Percentiles rank a stretch among this genome's conserved stretches.
Conservation (phyloP, 2,329 filamentous ascomycete genomes). For the Dactylellina sp. region DNA sequence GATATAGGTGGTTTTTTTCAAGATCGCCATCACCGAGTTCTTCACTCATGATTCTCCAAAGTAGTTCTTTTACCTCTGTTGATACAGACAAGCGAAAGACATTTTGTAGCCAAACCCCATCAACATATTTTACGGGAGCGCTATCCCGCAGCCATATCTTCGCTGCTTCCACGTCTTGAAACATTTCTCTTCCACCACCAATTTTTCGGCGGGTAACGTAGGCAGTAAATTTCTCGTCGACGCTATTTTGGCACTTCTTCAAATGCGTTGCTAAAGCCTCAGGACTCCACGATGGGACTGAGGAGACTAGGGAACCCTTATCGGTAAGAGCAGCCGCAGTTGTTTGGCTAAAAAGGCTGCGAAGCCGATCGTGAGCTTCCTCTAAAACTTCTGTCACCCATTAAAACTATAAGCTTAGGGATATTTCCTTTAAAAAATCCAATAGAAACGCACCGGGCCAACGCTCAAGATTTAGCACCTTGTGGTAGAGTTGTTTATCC, state of each 20-base stretch:
- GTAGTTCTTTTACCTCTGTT: no score
- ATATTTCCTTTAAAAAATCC: no score
- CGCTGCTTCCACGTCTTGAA: constrained; percentile 63
- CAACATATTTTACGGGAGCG: constrained; percentile 66
- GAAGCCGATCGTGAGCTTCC: no score
- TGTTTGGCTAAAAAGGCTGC: no score
- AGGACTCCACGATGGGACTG: constrained; percentile 61
- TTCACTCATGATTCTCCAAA: constrained; percentile 68
- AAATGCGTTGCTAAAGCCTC: constrained; percentile 61
- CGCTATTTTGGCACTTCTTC: constrained; percentile 61
- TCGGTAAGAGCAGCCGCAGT: no score
- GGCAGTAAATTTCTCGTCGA: constrained; percentile 61
- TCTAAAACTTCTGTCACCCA: no score
- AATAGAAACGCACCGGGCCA: no score
- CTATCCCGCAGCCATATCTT: constrained; percentile 61
- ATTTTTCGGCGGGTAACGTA: constrained; percentile 62
- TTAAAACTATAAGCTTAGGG: no score
- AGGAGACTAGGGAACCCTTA: constrained; percentile 59
- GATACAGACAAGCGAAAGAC: constrained; percentile 64
- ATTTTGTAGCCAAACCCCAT: constrained; percentile 67
- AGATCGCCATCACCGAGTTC: constrained; percentile 68
- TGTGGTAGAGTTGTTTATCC: no score
- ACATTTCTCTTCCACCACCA: constrained; percentile 63
- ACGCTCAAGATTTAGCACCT: no score
- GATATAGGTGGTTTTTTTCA: constrained; percentile 65